These are phyloP conservation scores for Agaricus blazei DNA, from an alignment of 768 basidiomycete genomes.

Conservation along the genomic window DNA sequence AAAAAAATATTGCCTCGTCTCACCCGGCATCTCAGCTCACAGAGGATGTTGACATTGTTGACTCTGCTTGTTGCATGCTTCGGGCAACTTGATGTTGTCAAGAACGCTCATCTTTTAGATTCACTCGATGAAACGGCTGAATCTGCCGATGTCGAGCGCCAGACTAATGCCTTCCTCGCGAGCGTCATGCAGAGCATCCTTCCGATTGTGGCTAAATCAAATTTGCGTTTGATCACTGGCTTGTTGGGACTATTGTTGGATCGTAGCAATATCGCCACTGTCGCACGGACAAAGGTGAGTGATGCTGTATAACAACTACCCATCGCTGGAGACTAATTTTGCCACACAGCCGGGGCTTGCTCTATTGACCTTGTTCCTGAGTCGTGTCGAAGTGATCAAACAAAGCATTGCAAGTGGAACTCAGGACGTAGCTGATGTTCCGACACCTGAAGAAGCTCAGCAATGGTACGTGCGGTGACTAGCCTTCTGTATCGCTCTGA, in stretches of 20 bases:
- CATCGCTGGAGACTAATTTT: not conserved
- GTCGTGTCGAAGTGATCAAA: constrained; percentile 89
- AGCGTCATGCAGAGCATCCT: constrained; percentile 86
- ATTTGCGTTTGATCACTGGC: constrained; percentile 79
- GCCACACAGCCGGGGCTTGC: constrained; percentile 77
- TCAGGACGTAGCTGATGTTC: constrained; percentile 46
- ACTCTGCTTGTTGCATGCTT: constrained; percentile 94
- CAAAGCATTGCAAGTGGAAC: constrained; percentile 52
- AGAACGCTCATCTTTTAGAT: constrained; percentile 70
- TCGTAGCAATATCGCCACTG: constrained; percentile 64
- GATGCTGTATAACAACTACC: not conserved
- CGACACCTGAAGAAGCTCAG: constrained; percentile 68
- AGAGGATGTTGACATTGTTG: constrained; percentile 80
- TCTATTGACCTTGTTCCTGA: constrained; percentile 84
- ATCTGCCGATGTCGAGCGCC: constrained; percentile 70
- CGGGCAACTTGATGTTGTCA: constrained; percentile 88
- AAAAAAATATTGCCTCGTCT: constrained; percentile 89
- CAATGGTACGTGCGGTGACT: constrained; percentile 47
- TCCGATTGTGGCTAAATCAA: constrained; percentile 73
- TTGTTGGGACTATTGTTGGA: constrained; percentile 80
- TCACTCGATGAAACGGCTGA: constrained; percentile 54
- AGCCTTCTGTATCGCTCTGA: constrained; percentile 1
- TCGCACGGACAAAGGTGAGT: constrained; percentile 80
- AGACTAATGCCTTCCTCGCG: constrained; percentile 85
- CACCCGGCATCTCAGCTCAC: constrained; percentile 72